Evolutionary conservation across 1,284 basidiomycete species (phyloP).

Genomic region (Puccinia triticina): DNA sequence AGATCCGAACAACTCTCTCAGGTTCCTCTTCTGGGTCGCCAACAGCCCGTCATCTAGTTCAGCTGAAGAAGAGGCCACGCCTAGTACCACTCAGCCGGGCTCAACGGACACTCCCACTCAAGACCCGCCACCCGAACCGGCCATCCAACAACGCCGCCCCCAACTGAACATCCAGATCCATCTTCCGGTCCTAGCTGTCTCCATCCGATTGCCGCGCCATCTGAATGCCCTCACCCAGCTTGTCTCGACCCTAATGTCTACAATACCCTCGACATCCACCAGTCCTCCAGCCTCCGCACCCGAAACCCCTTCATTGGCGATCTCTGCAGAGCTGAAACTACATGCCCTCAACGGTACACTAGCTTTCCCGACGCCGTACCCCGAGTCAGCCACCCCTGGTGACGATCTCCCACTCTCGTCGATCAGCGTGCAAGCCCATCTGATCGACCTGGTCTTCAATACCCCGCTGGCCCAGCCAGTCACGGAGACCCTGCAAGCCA

Average conservation of each 20-base stretch:
- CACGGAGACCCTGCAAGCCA: neutral
- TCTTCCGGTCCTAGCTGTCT: constrained; percentile 26
- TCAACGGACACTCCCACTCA: neutral
- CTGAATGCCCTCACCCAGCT: constrained; percentile 23
- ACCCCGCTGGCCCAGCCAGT: neutral
- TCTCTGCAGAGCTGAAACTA: neutral
- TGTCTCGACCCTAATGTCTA: neutral
- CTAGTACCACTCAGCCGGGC: neutral
- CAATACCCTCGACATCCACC: constrained; percentile 11
- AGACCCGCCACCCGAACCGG: neutral
- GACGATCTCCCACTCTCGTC: constrained; percentile 26
- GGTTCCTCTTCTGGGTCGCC: constrained; percentile 21
- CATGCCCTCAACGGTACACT: constrained; percentile 14
- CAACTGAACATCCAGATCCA: constrained; percentile 39
- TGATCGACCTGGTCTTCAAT: constrained; percentile 4
- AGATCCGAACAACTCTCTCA: constrained; percentile 19
- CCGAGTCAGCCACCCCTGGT: neutral
- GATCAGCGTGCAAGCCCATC: neutral
- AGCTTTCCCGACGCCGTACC: neutral
- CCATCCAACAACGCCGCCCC: neutral
- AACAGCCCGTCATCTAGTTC: constrained; percentile 1
- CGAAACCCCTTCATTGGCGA: neutral
- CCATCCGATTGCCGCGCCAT: constrained; percentile 22
- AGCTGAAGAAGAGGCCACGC: neutral
- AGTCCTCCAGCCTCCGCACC: neutral